Percentiles rank a stretch among this genome's conserved stretches.
These are phyloP conservation scores for Penicillium brevicompactum DNA, from an alignment of 2,329 filamentous ascomycete species.

Conservation along the genomic window DNA sequence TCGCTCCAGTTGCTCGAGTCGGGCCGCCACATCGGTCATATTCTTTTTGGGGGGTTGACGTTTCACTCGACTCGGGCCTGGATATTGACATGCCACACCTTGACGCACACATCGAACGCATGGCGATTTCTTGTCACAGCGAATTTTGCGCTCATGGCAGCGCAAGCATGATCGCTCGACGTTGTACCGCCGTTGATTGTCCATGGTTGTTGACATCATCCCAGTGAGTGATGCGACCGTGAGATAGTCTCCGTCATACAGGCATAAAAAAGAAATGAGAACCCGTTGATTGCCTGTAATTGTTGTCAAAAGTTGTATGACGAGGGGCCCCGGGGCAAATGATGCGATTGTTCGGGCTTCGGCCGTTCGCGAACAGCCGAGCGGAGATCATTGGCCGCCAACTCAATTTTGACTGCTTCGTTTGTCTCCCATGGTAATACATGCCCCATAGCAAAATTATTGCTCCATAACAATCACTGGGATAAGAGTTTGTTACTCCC, in stretches of 20 bases:
- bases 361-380: slow-evolving; percentile 6
- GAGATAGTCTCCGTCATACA: not conserved
- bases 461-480: too few relatives aligned
- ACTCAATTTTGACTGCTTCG: not conserved
- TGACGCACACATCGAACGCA: slow-evolving; percentile 26
- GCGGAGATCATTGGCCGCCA: not conserved
- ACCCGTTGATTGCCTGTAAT: not conserved
- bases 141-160: slow-evolving; percentile 33
- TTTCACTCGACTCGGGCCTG: slow-evolving; percentile 23
- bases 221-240: not conserved
- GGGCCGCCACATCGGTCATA: slow-evolving; percentile 21
- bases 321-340: not conserved
- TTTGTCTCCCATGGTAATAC: not conserved
- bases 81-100: slow-evolving; percentile 26
- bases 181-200: slow-evolving; percentile 24
- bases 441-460: not conserved
- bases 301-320: not conserved
- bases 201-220: not conserved
- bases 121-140: slow-evolving; percentile 27
- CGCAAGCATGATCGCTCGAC: slow-evolving; percentile 33
- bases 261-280: not conserved
- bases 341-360: slow-evolving; percentile 1
- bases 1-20: slow-evolving; percentile 27
- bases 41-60: slow-evolving; percentile 21
- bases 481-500: too few relatives aligned